Evolutionary conservation across 257 asterid genomes (phyloP), one percentile per base, ranked within the genome.

Genomic region (Mitragyna speciosa): DNA sequence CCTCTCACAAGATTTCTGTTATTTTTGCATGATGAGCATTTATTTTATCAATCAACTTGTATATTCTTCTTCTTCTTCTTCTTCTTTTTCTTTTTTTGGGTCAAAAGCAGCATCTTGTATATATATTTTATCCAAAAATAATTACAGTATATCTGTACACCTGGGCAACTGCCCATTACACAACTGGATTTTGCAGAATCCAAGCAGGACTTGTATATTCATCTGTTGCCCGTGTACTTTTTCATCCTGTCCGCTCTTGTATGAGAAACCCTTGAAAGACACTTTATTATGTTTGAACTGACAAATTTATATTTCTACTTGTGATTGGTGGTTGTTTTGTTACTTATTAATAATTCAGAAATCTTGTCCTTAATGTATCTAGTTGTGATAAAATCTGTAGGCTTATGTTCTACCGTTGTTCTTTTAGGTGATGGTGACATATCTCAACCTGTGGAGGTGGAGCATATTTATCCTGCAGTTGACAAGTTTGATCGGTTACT

Each of bases 401-500:
- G n/a, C 75, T 56, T 80, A 51, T 65, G 54, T 80, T 86, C 54
- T 76, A 51, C 69, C 73, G 54, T 80, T 52, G 64, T 75, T 58
- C 78, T 58, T 36, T 56, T 77, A 68, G 80, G 48, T 52, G 63
- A 30, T 66, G 75, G 69, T 78, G 52, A 58, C 76, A 26, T 65
- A 10, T 85, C 94, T 77, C 85, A 79, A 58, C 87, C 90, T 56
- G 52, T 78, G 78, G 87, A 84, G 80, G 81, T 90, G 91, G 92
- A 86, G 51, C 89, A 76, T 54, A 83, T 85, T 81, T 89, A 85
- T 87, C 89, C 89, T 31, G 88, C 81, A 80, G 88, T 72, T 88
- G 84, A 91, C 81, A 88, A 86, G 89, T 91, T 93, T 85, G 98
- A 91, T 79, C 87, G 97, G 78, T 87, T 93, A 77, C 80, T 95